A percentile compares a stretch with the other conserved stretches of the same genome.
Conservation (phyloP, 2,329 filamentous ascomycete genomes). For the Stemphylium vesicarium region DNA sequence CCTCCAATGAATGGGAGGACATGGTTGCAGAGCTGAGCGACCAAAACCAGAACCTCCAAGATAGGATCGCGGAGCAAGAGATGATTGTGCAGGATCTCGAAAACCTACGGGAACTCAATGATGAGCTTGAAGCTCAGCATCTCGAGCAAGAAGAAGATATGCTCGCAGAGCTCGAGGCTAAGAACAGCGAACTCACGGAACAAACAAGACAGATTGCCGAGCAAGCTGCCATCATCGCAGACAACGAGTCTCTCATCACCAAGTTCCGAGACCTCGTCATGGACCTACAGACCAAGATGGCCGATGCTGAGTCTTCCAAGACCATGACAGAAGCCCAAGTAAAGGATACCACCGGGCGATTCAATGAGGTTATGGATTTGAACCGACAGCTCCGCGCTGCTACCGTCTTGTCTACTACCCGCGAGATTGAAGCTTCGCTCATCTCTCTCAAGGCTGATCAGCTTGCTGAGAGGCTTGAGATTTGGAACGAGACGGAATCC, state of each 20-base stretch:
- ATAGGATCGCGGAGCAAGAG: constrained; percentile 83
- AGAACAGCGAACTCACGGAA: constrained; percentile 83
- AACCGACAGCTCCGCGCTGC: constrained; percentile 93
- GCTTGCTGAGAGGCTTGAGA: constrained; percentile 83
- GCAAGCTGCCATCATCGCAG: constrained; percentile 80
- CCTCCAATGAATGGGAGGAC: constrained; percentile 84
- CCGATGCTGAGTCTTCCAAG: constrained; percentile 90
- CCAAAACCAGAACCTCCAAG: constrained; percentile 81
- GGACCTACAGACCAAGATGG: constrained; percentile 82
- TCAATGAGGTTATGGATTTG: constrained; percentile 93
- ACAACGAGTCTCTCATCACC: constrained; percentile 87
- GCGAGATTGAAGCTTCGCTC: constrained; percentile 91
- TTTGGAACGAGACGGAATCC: constrained; percentile 59
- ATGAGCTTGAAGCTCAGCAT: constrained; percentile 93
- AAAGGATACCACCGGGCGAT: constrained; percentile 85
- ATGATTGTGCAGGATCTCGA: constrained; percentile 86
- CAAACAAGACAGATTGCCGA: constrained; percentile 74
- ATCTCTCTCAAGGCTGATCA: constrained; percentile 87
- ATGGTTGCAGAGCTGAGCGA: constrained; percentile 93
- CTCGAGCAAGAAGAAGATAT: constrained; percentile 92
- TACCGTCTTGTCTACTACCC: constrained; percentile 88
- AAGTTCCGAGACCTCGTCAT: constrained; percentile 89
- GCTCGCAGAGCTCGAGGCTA: constrained; percentile 90
- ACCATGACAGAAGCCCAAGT: constrained; percentile 92
- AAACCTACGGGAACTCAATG: constrained; percentile 87